Conservation (phyloP, 805 yeast genomes). For the Cyberlindnera xishuangbannaensis region DNA sequence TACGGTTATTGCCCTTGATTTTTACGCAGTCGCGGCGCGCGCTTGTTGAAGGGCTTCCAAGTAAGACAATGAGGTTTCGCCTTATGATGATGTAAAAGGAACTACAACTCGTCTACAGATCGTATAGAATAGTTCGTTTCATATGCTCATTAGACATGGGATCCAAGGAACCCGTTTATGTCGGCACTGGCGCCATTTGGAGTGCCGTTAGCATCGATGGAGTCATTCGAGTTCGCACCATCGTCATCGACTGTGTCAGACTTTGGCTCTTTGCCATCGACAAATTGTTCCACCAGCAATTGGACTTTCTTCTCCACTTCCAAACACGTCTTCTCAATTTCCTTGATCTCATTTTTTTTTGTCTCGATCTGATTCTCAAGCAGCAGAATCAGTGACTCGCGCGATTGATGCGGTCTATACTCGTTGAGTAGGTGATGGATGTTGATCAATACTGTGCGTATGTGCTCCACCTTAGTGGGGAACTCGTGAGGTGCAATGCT, state of each 20-base stretch:
- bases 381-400: conserved; percentile 79
- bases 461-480: conserved; percentile 64
- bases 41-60: too few species aligned
- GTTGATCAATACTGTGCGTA: conserved; percentile 76
- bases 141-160: too few species aligned
- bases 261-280: conserved; percentile 16
- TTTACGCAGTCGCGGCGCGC: too few species aligned
- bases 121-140: too few species aligned
- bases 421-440: conserved; percentile 89
- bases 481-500: conserved; percentile 64
- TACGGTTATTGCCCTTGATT: too few species aligned
- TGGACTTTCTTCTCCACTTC: conserved; percentile 35
- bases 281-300: conserved; percentile 26
- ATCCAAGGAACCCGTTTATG: too few species aligned
- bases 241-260: conserved; percentile 1
- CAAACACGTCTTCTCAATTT: conserved; percentile 34
- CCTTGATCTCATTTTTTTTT: conserved; percentile 48
- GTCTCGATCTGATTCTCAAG: conserved; percentile 64
- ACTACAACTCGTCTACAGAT: too few species aligned
- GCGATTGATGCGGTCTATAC: conserved; percentile 90
- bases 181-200: too few species aligned
- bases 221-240: too few species aligned
- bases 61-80: too few species aligned
- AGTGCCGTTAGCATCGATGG: too few species aligned
- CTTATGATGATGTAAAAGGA: too few species aligned